Evolutionary conservation across 225 moss, liverwort and hornwort genomes (phyloP).

Genomic region (Straminergon stramineum): DNA sequence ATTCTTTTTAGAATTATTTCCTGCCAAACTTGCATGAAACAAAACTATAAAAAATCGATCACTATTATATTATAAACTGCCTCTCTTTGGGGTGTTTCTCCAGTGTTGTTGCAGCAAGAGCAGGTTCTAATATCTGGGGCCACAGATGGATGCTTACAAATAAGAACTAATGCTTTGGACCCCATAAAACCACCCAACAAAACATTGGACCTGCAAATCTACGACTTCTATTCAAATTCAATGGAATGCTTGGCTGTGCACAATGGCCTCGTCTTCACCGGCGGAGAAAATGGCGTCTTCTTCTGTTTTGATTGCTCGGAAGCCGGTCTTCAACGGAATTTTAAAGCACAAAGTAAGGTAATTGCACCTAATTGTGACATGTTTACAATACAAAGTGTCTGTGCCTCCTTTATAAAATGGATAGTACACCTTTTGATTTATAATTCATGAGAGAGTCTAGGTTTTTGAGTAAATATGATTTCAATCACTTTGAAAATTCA

Average conservation of each 20-base stretch:
- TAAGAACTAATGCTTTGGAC: constrained; percentile 50
- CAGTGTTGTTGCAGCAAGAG: constrained; percentile 55
- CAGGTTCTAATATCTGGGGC: constrained; percentile 58
- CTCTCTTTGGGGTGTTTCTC: not conserved
- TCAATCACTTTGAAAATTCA: not conserved
- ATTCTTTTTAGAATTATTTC: not conserved
- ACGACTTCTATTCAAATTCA: constrained; percentile 52
- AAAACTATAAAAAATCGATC: not conserved
- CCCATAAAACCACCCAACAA: constrained; percentile 45
- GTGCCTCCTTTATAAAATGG: not conserved
- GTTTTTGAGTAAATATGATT: too few relatives aligned
- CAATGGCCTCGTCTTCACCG: constrained; percentile 45
- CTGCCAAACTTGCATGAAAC: rapidly evolving
- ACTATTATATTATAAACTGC: not conserved
- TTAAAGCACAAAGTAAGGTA: not conserved
- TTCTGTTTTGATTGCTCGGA: constrained; percentile 51
- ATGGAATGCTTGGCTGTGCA: constrained; percentile 42
- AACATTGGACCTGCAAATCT: constrained; percentile 51
- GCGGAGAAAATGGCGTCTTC: constrained; percentile 63
- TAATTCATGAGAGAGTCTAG: not conserved
- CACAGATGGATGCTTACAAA: constrained; percentile 68
- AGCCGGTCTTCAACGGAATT: constrained; percentile 18
- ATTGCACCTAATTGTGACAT: not conserved
- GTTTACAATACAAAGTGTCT: not conserved
- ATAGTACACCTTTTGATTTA: rapidly evolving